Evolutionary conservation across 1,284 basidiomycete genomes (phyloP), one percentile per base, ranked within the genome.

Genomic region (Pterulicium gracile): DNA sequence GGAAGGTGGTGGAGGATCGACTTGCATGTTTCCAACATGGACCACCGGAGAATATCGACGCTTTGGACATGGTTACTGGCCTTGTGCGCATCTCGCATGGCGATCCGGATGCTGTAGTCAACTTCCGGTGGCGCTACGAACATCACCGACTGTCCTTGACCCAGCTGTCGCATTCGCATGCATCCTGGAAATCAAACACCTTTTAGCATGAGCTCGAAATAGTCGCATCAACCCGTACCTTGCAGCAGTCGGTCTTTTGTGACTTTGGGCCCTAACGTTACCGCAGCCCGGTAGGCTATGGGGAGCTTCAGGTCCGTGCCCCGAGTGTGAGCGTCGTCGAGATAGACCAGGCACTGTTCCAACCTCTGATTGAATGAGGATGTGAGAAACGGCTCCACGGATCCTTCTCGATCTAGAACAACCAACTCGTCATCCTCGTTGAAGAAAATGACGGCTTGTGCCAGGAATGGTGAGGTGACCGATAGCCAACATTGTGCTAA

Each of bases 311-410:
- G 57, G 52, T 78, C 75, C 0, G 73, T 77, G 4, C 77, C 76
- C 21, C 77, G 58, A 0, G 77, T 78, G 49, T 78, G 75, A 1
- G 70, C 70, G 51, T 79, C 76, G 39, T 78, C 77, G 0, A 79
- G 66, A 49, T 79, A 78, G 1, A 77, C 53, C 3, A 75, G 50
- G 24, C 72, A 75, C 50, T 63, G 59, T 14, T 67, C 62, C 0
- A 77, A 56, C 46, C 66, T 65, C 32, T 65, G 59, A 2, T 54
- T 58, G 50, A 66, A 75, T 0, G 66, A 62, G 2, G 75, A 78
- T 3, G 67, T 62, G 2, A 57, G 42, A 1, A 79, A 54, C 1
- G 60, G 56, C 45, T 73, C 68, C 0, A 57, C 55, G 1, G 45
- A 54, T 0, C 65, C 68, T 41, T 73, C 68, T 12, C 60, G 64